A percentile compares a stretch with the other conserved stretches of the same genome.
phyloP scores from a whole-genome alignment of 805 yeast genomes.

The Suhomyces tanzawaensis region DNA sequence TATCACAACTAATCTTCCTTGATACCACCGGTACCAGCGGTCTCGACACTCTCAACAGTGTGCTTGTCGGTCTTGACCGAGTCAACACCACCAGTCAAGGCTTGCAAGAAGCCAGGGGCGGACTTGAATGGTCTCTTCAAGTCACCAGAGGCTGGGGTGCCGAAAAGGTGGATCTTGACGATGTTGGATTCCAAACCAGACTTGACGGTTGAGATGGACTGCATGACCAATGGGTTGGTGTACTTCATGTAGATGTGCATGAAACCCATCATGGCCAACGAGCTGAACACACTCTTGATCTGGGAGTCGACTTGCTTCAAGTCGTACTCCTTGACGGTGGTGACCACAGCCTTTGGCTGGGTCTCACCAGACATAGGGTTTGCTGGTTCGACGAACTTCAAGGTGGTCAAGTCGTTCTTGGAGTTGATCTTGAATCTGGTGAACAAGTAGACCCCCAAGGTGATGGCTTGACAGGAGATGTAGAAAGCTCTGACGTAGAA shows the following conservation, averaged over 20 bases:
- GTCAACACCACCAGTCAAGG: conserved; percentile 59
- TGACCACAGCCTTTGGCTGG: conserved; percentile 73
- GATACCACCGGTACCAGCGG: conserved; percentile 81
- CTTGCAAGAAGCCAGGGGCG: conserved; percentile 49
- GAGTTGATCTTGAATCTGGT: conserved; percentile 58
- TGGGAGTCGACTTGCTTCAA: conserved; percentile 77
- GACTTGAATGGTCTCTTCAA: conserved; percentile 96
- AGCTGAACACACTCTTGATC: conserved; percentile 80
- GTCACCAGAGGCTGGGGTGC: conserved; percentile 80
- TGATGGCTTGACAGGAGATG: conserved; percentile 59
- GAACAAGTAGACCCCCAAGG: conserved; percentile 64
- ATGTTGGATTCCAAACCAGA: conserved; percentile 85
- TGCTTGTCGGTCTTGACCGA: conserved; percentile 82
- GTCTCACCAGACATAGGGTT: conserved; percentile 74
- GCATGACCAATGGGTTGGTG: conserved; percentile 96
- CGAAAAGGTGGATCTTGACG: conserved; percentile 86
- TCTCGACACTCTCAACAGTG: conserved; percentile 80
- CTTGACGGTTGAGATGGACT: conserved; percentile 86
- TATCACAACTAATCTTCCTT: conserved; percentile 76
- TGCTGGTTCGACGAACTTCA: conserved; percentile 88
- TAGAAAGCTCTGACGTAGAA: conserved; percentile 75
- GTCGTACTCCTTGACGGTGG: conserved; percentile 95
- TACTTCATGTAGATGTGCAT: conserved; percentile 97
- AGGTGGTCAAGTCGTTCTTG: conserved; percentile 86
- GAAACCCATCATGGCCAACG: conserved; percentile 95